Conservation (phyloP, 305 asterid species). For the Fraxinus xanthoxyloides region DNA sequence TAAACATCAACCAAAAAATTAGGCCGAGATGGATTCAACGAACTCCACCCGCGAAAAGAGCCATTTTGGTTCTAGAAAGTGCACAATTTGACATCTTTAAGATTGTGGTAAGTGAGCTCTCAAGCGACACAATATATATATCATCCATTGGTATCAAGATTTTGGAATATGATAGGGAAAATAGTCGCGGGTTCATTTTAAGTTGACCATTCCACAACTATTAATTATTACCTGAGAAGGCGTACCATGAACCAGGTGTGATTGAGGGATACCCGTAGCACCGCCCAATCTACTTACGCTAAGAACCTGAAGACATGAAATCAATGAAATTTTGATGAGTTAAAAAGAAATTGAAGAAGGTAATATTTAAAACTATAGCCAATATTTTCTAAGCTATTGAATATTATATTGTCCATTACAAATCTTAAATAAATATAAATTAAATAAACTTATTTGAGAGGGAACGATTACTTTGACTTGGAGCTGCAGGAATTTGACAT, state of each 20-base stretch:
- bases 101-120: background rate
- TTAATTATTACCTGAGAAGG: slow-evolving; percentile 61
- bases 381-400: slow-evolving; percentile 9
- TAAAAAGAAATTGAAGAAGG: slow-evolving; percentile 18
- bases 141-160: background rate
- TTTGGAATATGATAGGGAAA: background rate
- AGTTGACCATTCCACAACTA: background rate
- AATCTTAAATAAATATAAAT: background rate
- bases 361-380: background rate
- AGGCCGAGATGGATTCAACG: no score
- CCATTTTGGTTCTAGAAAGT: background rate
- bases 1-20: no score
- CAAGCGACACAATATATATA: background rate
- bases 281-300: slow-evolving; percentile 94
- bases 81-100: background rate
- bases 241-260: slow-evolving; percentile 49
- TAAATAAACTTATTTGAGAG: background rate
- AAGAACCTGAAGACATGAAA: slow-evolving; percentile 53
- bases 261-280: slow-evolving; percentile 63
- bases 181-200: background rate
- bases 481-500: slow-evolving; percentile 93
- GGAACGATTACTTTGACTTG: slow-evolving; percentile 75
- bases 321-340: background rate
- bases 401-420: slow-evolving; percentile 13
- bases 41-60: background rate